Percentiles rank a stretch among this genome's conserved stretches.
These are phyloP conservation scores for Balansia obtecta DNA, from an alignment of 2,329 filamentous ascomycete species.

Conservation along the genomic window DNA sequence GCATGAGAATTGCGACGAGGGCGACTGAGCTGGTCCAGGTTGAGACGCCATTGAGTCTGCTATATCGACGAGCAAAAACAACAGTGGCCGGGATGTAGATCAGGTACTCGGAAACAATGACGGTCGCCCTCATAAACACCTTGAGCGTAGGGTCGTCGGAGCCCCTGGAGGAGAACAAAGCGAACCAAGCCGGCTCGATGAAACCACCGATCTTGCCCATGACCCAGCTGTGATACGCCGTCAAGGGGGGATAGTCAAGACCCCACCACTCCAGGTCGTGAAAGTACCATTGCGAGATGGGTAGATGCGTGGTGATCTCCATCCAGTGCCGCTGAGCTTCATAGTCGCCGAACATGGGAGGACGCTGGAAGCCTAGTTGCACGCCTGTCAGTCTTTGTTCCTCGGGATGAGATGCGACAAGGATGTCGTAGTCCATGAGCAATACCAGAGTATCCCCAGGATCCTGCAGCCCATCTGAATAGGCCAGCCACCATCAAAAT, in stretches of 20 bases:
- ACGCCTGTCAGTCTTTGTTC: neutral
- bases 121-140: conserved; percentile 90
- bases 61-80: conserved; percentile 73
- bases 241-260: conserved; percentile 91
- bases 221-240: conserved; percentile 97
- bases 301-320: conserved; percentile 84
- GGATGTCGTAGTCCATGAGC: neutral
- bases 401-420: neutral
- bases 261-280: conserved; percentile 97
- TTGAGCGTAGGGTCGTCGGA: conserved; percentile 70
- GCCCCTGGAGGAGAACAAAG: conserved; percentile 69
- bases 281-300: conserved; percentile 93
- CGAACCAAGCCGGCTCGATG: conserved; percentile 80
- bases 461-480: conserved; percentile 81
- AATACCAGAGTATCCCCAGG: conserved; percentile 90
- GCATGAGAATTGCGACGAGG: conserved; percentile 81
- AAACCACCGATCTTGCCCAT: conserved; percentile 71
- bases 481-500: conserved; percentile 83
- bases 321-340: conserved; percentile 98
- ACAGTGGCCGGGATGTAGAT: conserved; percentile 77
- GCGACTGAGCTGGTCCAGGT: conserved; percentile 77
- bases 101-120: conserved; percentile 82
- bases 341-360: conserved; percentile 93
- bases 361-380: conserved; percentile 56
- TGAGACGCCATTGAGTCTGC: conserved; percentile 62